Base-by-base conservation (phyloP, 345 rosid genomes). In the Melastoma malabathricum region DNA sequence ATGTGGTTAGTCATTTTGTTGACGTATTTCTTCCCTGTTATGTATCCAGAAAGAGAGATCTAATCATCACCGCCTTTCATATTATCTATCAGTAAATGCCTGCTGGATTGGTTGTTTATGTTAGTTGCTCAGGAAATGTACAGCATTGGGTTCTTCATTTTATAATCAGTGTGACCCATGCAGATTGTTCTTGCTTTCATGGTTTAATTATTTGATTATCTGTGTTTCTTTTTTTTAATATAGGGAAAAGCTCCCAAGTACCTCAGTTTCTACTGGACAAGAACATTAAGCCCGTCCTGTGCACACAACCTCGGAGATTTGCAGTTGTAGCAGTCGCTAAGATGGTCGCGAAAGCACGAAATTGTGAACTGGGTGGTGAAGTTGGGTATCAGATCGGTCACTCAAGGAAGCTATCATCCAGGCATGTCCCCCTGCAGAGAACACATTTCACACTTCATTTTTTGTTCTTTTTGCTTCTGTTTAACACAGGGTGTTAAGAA, bases 381-480 rank as follows among this genome's bases (percentile, higher is more conserved):
- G 78, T 89, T 75, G 97, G 96, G 50, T 89, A 81, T 68, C 97
- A 89, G 64, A 89, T 89, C 16, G 97, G 97, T 22, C 96, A 86
- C 56, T 79, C 79, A 6, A 89, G 79, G 82, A 63, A 49, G 38
- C 48, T 89, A n/a, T 77, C 86, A 10, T 50, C 65, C 59, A 75
- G 84, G 97, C 86, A 67, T 18, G 16, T 52, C 18, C 44, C 50
- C 31, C 13, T 56, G 1, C 23, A n/a, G 16, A 44, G 43, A 25
- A 18, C 50, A 22, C 44, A 15, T 52, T 34, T 55, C 47, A 18
- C 22, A 6, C 56, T 17, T 38, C 15, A 50, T 8, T 44, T 14
- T 15, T 0, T 25, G 38, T 58, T 43, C 10, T 8, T 1, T 23
- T 20, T 43, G 48, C 47, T 55, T 43, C 57, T 50, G 25, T 2